Evolutionary conservation across 2,329 filamentous ascomycete species (phyloP).

Genomic region (Cladorrhinum sp.): DNA sequence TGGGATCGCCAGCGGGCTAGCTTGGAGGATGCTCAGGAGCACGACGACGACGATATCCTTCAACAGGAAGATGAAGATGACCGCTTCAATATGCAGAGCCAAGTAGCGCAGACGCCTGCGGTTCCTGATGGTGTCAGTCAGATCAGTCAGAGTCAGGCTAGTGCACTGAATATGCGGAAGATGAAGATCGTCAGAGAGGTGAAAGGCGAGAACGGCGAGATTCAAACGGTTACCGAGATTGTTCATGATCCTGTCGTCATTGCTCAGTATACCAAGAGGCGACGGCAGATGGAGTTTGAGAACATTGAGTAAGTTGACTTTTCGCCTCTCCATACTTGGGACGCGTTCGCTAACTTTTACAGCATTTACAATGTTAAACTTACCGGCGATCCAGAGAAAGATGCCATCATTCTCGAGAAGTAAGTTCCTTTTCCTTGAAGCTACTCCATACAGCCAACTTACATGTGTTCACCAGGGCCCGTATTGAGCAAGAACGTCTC

Average conservation of each 20-base stretch:
- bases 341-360: constrained; percentile 17
- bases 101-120: constrained; percentile 66
- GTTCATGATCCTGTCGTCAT: constrained; percentile 84
- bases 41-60: constrained; percentile 59
- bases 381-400: constrained; percentile 65
- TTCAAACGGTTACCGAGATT: constrained; percentile 59
- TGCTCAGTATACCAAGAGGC: constrained; percentile 79
- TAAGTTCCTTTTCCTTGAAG: constrained; percentile 35
- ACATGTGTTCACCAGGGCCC: constrained; percentile 46
- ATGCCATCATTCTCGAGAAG: constrained; percentile 59
- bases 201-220: constrained; percentile 58
- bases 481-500: constrained; percentile 76
- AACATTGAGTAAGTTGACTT: constrained; percentile 63
- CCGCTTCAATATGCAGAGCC: constrained; percentile 68
- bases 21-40: constrained; percentile 68
- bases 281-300: constrained; percentile 63
- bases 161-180: constrained; percentile 64
- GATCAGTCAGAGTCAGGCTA: constrained; percentile 68
- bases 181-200: constrained; percentile 69
- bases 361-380: constrained; percentile 60
- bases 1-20: constrained; percentile 86
- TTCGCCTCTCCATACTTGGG: neutral
- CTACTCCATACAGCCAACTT: neutral
- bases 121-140: constrained; percentile 78
- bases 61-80: constrained; percentile 61